Evolutionary conservation across 345 rosid species (phyloP).

Genomic region (Eucalyptus pauciflora): DNA sequence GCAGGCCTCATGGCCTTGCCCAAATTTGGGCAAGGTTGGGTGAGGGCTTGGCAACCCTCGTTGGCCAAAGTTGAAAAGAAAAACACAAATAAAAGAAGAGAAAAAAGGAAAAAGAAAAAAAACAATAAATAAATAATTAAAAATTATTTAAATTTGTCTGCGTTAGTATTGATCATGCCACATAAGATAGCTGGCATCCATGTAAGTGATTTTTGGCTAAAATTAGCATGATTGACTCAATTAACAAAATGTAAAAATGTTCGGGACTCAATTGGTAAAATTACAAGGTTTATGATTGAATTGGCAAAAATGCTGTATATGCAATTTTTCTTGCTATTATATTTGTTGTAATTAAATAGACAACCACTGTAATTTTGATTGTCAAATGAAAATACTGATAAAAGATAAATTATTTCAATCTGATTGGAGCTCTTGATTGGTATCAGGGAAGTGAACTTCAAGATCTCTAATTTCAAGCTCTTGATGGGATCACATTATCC

Average conservation of each 20-base stretch:
- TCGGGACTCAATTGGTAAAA: rapidly evolving
- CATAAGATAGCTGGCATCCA: rapidly evolving
- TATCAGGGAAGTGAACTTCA: background rate
- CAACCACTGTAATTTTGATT: background rate
- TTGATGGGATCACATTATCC: background rate
- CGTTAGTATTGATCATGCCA: rapidly evolving
- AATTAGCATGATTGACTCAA: rapidly evolving
- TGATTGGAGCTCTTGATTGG: background rate
- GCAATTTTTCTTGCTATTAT: background rate
- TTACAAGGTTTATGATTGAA: background rate
- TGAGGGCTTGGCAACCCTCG: background rate
- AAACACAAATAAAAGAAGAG: too few relatives aligned
- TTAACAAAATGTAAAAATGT: too few relatives aligned
- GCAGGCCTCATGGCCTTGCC: background rate
- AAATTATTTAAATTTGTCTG: too few relatives aligned
- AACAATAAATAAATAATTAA: too few relatives aligned
- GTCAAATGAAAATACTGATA: background rate
- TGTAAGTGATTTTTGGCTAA: too few relatives aligned
- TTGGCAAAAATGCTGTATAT: too few relatives aligned
- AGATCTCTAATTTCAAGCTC: background rate
- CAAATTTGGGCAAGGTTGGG: background rate
- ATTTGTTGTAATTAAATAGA: background rate
- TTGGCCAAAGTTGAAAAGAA: background rate
- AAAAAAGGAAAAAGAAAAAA: too few relatives aligned
- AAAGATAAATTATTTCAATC: background rate